These are phyloP conservation scores for Daldinia grandis DNA, from an alignment of 495 filamentous ascomycete genomes.

Conservation along the genomic window DNA sequence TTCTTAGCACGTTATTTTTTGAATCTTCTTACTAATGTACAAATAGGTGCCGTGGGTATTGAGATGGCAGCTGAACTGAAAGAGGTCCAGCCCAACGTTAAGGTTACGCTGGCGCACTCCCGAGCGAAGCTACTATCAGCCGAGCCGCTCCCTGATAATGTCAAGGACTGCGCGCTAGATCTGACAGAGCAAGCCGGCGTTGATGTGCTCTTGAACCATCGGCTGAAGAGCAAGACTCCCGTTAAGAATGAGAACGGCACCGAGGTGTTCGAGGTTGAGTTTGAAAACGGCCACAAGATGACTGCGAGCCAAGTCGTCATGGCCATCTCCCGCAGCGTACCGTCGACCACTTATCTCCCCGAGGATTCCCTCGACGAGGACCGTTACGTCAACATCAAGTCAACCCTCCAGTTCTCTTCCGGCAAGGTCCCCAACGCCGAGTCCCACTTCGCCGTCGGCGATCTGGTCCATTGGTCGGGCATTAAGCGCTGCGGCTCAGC, in stretches of 20 bases:
- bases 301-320: slow-evolving; percentile 64
- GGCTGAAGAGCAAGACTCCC: slow-evolving; percentile 53
- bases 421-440: slow-evolving; percentile 56
- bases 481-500: slow-evolving; percentile 76
- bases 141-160: slow-evolving; percentile 71
- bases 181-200: slow-evolving; percentile 64
- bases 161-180: slow-evolving; percentile 61
- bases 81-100: slow-evolving; percentile 61
- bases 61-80: slow-evolving; percentile 77
- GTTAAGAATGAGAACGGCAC: slow-evolving; percentile 37
- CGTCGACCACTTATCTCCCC: slow-evolving; percentile 65
- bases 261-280: slow-evolving; percentile 54
- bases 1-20: too few relatives aligned
- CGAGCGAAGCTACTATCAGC: slow-evolving; percentile 68
- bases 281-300: slow-evolving; percentile 63
- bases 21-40: not conserved
- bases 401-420: slow-evolving; percentile 57
- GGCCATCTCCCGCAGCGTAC: slow-evolving; percentile 64
- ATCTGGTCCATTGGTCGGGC: slow-evolving; percentile 67
- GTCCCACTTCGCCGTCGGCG: slow-evolving; percentile 66
- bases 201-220: slow-evolving; percentile 61
- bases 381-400: slow-evolving; percentile 64
- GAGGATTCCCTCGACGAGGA: slow-evolving; percentile 57
- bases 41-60: slow-evolving; percentile 70
- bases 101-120: slow-evolving; percentile 74